Base-by-base conservation (phyloP, 2,329 filamentous ascomycete species). In the Calonectria hongkongensis region DNA sequence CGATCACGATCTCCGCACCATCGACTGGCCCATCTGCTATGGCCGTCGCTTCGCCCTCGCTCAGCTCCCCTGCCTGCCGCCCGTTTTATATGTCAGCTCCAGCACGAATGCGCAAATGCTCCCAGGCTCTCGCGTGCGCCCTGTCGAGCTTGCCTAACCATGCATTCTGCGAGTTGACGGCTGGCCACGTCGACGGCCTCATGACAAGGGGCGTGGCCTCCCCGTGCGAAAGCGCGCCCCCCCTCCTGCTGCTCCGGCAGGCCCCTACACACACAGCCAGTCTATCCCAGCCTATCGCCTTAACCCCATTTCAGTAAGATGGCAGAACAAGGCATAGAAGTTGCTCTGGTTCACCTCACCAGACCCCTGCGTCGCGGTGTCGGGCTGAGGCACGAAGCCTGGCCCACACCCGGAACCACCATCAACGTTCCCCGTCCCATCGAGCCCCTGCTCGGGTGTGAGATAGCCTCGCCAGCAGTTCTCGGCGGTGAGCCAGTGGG, bases 1-100 rank as follows among this genome's bases (percentile, higher is more conserved):
- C 66, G 75, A 74, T 70, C 74, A 48, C 70, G 68, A 70, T 71
- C 66, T 70, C 73, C 71, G 69, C 76, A 76, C 71, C 71, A 75
- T 45, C 66, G 58, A 73, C 66, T 65, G 43, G 60, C 48, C 67
- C 63, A 65, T 65, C 21, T 18, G 16, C 60, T 51, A 64, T 68
- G 27, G 4, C 21, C 50, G 63, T 74, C 71, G 74, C 72, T 73
- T 79, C 56, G 21, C 9, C 33, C 36, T 25, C 36, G 4, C 48
- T 69, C 43, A 67, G 66, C 74, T 60, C 36, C 51, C 54, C 30
- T 65, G 48, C 56, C 65, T 68, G 36, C 63, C 21, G 51, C 54
- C 45, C 54, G n/a, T 47, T 36, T 50, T 63, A 58, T 68, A 67
- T 58, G 48, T 73, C 62, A 72, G 43, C 66, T 43, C 51, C 50